phyloP scores from a whole-genome alignment of 1,284 basidiomycete genomes.

The Ganoderma leucocontextum region DNA sequence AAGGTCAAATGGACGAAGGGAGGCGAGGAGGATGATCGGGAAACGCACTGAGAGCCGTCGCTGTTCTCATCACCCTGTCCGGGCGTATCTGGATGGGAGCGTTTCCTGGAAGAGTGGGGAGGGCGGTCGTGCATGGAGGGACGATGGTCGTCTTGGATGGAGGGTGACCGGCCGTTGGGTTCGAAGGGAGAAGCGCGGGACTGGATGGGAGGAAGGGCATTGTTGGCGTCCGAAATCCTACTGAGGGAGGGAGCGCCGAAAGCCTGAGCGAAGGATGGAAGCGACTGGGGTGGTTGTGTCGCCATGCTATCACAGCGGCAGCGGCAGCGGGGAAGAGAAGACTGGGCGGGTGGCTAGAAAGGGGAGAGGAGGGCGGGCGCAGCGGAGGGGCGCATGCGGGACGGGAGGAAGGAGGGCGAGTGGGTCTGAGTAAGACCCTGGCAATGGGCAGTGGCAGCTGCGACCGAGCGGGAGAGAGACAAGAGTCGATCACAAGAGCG shows the following conservation, averaged over 20 bases:
- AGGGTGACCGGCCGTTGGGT: conserved; percentile 45
- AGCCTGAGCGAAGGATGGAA: conserved; percentile 78
- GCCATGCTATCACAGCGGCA: conserved; percentile 34
- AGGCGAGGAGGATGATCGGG: conserved; percentile 40
- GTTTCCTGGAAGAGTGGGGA: conserved; percentile 36
- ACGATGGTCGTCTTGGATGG: conserved; percentile 42
- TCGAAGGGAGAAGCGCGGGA: conserved; percentile 45
- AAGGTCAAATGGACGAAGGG: conserved; percentile 33
- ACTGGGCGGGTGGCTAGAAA: background rate
- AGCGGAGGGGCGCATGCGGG: conserved; percentile 24
- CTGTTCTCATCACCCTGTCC: conserved; percentile 33
- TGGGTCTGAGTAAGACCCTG: conserved; percentile 10
- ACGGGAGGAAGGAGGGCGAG: conserved; percentile 7
- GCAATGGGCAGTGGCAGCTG: conserved; percentile 12
- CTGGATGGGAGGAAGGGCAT: conserved; percentile 72
- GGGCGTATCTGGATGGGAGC: conserved; percentile 39
- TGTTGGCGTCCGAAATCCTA: conserved; percentile 54
- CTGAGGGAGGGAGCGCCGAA: conserved; percentile 64
- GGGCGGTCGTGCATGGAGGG: conserved; percentile 35
- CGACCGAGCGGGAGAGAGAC: conserved; percentile 24
- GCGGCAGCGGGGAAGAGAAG: conserved; percentile 13
- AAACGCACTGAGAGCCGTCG: conserved; percentile 44
- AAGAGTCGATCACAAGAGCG: conserved; percentile 10
- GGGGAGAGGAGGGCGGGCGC: conserved; percentile 16
- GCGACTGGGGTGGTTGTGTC: conserved; percentile 57